These are phyloP conservation scores for Tuber indicum DNA, from an alignment of 495 filamentous ascomycete species.

Conservation along the genomic window DNA sequence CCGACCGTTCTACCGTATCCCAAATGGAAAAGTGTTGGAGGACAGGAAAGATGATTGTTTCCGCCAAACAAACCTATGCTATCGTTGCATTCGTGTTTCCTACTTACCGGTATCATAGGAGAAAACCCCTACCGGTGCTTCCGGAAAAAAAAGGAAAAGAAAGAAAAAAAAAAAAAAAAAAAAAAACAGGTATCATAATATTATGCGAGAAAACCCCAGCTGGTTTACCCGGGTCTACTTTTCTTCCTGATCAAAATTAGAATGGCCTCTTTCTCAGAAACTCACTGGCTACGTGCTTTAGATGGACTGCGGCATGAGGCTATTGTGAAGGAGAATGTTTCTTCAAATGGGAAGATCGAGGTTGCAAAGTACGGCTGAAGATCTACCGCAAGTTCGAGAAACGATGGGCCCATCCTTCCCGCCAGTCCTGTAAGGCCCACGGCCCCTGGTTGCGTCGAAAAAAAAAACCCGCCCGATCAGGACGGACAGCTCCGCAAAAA, in stretches of 20 bases:
- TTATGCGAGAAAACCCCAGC: background rate
- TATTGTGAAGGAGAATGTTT: constrained; percentile 2
- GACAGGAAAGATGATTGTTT: constrained; percentile 9
- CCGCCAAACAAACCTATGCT: background rate
- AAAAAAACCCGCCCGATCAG: constrained; percentile 37
- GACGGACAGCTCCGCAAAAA: constrained; percentile 33
- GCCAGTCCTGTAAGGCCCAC: constrained; percentile 23
- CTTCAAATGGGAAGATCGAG: constrained; percentile 35
- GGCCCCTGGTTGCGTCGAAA: constrained; percentile 32
- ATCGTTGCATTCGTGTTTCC: background rate
- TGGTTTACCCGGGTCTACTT: constrained; percentile 27
- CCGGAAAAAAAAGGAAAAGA: background rate
- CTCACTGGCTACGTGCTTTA: constrained; percentile 8
- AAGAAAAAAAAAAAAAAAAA: background rate
- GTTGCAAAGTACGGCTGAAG: constrained; percentile 39
- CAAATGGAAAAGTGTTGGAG: constrained; percentile 14
- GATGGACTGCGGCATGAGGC: constrained; percentile 14
- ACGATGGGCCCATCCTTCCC: constrained; percentile 39
- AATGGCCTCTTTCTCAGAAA: constrained; percentile 11
- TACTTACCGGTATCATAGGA: background rate
- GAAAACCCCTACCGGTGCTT: background rate
- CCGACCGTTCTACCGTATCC: constrained; percentile 11
- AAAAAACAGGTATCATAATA: background rate
- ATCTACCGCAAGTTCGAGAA: constrained; percentile 31
- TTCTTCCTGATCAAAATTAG: constrained; percentile 19